Evolutionary conservation across 2,329 filamentous ascomycete genomes (phyloP).

Genomic region (Xylariaceae sp.): DNA sequence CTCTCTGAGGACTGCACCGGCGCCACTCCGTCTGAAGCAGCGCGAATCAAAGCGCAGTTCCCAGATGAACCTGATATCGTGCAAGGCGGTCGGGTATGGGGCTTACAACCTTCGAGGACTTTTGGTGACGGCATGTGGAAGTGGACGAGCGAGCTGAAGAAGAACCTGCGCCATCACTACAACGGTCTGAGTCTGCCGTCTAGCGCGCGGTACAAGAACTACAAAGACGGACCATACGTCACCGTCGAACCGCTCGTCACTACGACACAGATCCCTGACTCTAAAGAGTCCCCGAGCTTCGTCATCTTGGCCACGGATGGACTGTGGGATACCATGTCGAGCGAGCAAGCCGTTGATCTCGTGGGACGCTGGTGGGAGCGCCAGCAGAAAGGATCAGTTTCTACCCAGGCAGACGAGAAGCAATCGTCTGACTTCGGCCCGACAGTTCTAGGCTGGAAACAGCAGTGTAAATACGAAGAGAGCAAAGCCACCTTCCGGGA

Average conservation of each 20-base stretch:
- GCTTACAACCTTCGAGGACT: conserved; percentile 58
- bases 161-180: conserved; percentile 42
- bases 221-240: conserved; percentile 60
- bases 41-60: conserved; percentile 52
- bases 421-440: conserved; percentile 19
- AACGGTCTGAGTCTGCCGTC: conserved; percentile 40
- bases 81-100: conserved; percentile 56
- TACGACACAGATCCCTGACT: conserved; percentile 44
- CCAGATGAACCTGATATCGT: conserved; percentile 59
- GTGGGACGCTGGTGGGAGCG: conserved; percentile 50
- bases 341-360: conserved; percentile 53
- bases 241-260: conserved; percentile 64
- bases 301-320: conserved; percentile 65
- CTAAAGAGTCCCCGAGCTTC: conserved; percentile 46
- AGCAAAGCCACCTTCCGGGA: conserved; percentile 72
- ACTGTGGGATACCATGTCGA: conserved; percentile 59
- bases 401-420: conserved; percentile 4
- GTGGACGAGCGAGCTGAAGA: conserved; percentile 51
- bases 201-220: conserved; percentile 38
- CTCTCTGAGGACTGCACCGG: conserved; percentile 65
- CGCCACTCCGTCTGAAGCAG: conserved; percentile 55
- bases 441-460: conserved; percentile 22
- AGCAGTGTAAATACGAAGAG: conserved; percentile 34
- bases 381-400: conserved; percentile 22
- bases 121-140: conserved; percentile 70